Conservation (phyloP, 768 basidiomycete genomes). For the Cyathus striatus region DNA sequence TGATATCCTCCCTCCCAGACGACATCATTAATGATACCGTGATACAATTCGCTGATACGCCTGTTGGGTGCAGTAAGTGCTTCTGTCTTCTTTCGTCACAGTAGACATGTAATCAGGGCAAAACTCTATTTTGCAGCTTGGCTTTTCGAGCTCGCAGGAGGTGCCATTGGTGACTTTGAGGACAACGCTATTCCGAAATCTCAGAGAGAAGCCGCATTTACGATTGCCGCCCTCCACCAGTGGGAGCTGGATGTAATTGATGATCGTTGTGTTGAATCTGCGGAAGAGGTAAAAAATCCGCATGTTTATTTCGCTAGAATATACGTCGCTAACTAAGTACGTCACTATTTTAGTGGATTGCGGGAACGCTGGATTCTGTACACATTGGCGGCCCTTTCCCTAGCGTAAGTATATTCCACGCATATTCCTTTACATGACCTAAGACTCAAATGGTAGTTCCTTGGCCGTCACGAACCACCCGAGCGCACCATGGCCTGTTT, state of each 20-base stretch:
- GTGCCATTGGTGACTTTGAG: slow-evolving; percentile 70
- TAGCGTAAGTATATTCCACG: slow-evolving; percentile 50
- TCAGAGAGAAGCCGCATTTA: slow-evolving; percentile 79
- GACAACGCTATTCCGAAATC: slow-evolving; percentile 70
- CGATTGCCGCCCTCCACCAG: slow-evolving; percentile 86
- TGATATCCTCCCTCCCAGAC: slow-evolving; percentile 82
- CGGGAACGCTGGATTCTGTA: slow-evolving; percentile 63
- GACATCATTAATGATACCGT: slow-evolving; percentile 84
- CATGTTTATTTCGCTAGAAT: not conserved
- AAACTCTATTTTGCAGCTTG: slow-evolving; percentile 65
- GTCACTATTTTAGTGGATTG: slow-evolving; percentile 62
- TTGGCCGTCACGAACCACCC: slow-evolving; percentile 65
- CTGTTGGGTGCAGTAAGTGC: slow-evolving; percentile 85
- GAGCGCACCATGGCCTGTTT: slow-evolving; percentile 61
- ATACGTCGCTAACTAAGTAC: slow-evolving; percentile 6
- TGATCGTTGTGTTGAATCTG: slow-evolving; percentile 73
- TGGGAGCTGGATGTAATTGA: slow-evolving; percentile 87
- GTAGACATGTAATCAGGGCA: not conserved
- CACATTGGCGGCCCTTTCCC: slow-evolving; percentile 80
- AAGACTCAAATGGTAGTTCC: slow-evolving; percentile 53
- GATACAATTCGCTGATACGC: slow-evolving; percentile 72
- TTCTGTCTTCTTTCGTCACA: not conserved
- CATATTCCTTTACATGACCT: slow-evolving; percentile 6
- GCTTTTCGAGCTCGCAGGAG: slow-evolving; percentile 89
- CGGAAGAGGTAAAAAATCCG: slow-evolving; percentile 61